These are phyloP conservation scores for Scytalidium sp. DNA, from an alignment of 2,329 filamentous ascomycete genomes.

Conservation along the genomic window DNA sequence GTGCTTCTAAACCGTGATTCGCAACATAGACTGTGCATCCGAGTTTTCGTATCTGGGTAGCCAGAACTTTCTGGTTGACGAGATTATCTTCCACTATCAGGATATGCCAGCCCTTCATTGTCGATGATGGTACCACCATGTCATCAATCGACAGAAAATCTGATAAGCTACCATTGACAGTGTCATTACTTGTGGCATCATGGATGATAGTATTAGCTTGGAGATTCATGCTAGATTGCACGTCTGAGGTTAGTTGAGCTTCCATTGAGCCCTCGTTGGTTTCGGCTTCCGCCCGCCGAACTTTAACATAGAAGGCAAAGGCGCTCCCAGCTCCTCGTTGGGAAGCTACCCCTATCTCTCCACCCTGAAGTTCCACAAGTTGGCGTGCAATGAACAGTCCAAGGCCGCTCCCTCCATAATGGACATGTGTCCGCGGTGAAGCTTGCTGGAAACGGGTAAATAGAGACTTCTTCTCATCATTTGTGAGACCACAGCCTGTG, in stretches of 20 bases:
- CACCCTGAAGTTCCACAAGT: slow-evolving; percentile 74
- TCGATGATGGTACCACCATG: not conserved
- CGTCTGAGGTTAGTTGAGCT: slow-evolving; percentile 58
- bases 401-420: slow-evolving; percentile 75
- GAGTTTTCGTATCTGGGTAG: slow-evolving; percentile 54
- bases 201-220: slow-evolving; percentile 7
- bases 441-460: slow-evolving; percentile 82
- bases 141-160: not conserved
- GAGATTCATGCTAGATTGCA: slow-evolving; percentile 40
- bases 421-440: slow-evolving; percentile 71
- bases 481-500: slow-evolving; percentile 68
- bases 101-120: slow-evolving; percentile 63
- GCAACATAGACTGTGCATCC: slow-evolving; percentile 59
- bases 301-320: slow-evolving; percentile 66
- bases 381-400: slow-evolving; percentile 77
- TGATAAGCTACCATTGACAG: not conserved
- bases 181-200: not conserved
- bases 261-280: slow-evolving; percentile 44
- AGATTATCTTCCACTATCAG: slow-evolving; percentile 80
- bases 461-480: slow-evolving; percentile 68
- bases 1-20: slow-evolving; percentile 62
- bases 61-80: slow-evolving; percentile 69
- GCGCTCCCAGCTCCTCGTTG: slow-evolving; percentile 66
- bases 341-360: slow-evolving; percentile 68
- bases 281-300: slow-evolving; percentile 11